phyloP scores from a whole-genome alignment of 2,329 filamentous ascomycete species.

The Moelleriella libera region DNA sequence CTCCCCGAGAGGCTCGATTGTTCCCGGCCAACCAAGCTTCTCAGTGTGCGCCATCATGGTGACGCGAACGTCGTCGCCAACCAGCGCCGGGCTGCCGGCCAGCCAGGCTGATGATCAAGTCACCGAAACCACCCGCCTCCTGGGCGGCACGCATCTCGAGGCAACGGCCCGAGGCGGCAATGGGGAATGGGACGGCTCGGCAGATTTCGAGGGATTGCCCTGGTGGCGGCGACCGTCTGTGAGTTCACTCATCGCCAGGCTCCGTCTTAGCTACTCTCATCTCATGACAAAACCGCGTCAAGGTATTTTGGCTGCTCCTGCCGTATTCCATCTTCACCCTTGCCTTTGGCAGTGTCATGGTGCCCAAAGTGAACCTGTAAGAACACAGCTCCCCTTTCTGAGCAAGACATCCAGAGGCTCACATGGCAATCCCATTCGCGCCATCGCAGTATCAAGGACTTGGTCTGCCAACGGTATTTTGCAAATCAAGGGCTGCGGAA shows the following conservation, averaged over 20 bases:
- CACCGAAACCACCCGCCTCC: slow-evolving; percentile 3
- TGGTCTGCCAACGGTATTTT: slow-evolving; percentile 77
- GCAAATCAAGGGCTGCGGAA: slow-evolving; percentile 47
- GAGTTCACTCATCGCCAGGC: slow-evolving; percentile 11
- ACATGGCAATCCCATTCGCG: too few relatives aligned
- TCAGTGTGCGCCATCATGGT: too few relatives aligned
- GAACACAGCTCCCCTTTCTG: slow-evolving; percentile 8
- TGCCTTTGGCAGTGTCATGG: slow-evolving; percentile 72
- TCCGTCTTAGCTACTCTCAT: background rate
- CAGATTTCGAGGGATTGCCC: slow-evolving; percentile 45
- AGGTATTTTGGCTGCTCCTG: slow-evolving; percentile 73
- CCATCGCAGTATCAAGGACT: slow-evolving; percentile 48
- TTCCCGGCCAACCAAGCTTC: too few relatives aligned
- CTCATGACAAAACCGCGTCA: slow-evolving; percentile 3
- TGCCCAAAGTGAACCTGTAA: slow-evolving; percentile 73
- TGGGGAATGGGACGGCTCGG: slow-evolving; percentile 29
- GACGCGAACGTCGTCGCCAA: too few relatives aligned
- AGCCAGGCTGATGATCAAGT: background rate
- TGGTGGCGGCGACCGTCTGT: slow-evolving; percentile 52
- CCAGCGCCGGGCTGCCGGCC: background rate
- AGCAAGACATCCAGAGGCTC: too few relatives aligned
- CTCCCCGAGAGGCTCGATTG: too few relatives aligned
- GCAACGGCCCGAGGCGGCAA: background rate
- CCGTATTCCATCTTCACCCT: slow-evolving; percentile 73
- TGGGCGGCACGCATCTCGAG: background rate